A percentile compares a stretch with the other conserved stretches of the same genome.
Evolutionary conservation across 352 stramenopile species (phyloP).

Genomic region (Globisporangium orthogonon): DNA sequence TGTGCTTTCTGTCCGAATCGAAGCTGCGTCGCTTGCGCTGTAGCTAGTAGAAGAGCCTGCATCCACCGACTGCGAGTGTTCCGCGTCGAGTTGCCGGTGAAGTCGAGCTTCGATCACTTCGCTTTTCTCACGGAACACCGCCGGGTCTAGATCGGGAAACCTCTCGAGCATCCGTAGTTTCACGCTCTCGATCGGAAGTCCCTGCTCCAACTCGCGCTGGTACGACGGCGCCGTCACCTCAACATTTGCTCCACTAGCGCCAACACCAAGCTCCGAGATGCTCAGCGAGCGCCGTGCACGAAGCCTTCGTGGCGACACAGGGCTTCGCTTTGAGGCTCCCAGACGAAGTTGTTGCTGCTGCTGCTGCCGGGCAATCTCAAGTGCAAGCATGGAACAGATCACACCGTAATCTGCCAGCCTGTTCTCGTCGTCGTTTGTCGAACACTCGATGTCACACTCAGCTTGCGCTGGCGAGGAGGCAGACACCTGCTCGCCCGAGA

Average conservation of each 20-base stretch:
- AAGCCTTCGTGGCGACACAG: constrained; percentile 13
- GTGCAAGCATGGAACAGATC: constrained; percentile 30
- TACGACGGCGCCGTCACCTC: constrained; percentile 17
- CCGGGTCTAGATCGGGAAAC: constrained; percentile 43
- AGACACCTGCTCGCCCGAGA: constrained; percentile 9
- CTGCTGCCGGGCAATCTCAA: constrained; percentile 22
- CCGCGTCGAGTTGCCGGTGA: constrained; percentile 25
- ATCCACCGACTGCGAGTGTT: constrained; percentile 1
- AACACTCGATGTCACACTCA: constrained; percentile 6
- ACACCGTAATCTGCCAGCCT: constrained; percentile 29
- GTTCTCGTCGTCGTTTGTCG: constrained; percentile 17
- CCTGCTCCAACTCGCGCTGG: constrained; percentile 40
- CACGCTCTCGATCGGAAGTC: constrained; percentile 47
- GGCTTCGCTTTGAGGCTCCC: constrained; percentile 1
- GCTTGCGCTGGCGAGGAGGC: not conserved
- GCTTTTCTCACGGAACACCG: constrained; percentile 29
- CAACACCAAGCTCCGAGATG: constrained; percentile 3
- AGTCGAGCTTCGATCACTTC: constrained; percentile 30
- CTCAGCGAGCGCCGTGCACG: constrained; percentile 16
- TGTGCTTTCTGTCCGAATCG: constrained; percentile 15
- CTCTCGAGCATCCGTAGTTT: constrained; percentile 42
- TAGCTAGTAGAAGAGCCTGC: not conserved
- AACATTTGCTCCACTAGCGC: not conserved
- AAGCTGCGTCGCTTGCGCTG: not conserved
- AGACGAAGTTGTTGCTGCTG: not conserved